Evolutionary conservation across 768 basidiomycete genomes (phyloP).

Genomic region (Floccularia luteovirens): DNA sequence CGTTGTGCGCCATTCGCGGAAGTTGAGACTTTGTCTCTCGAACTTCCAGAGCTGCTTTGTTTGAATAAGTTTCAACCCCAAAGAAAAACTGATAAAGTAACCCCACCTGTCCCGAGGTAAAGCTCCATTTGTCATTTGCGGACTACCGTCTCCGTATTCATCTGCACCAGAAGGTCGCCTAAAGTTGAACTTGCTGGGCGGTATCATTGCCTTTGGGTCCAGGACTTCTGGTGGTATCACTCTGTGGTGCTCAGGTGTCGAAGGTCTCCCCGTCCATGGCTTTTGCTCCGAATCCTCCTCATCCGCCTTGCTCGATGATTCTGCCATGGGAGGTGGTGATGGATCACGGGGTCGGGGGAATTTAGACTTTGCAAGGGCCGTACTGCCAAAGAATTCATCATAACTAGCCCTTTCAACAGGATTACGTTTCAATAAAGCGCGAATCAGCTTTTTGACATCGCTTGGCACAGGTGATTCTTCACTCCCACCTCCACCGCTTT

Average conservation of each 20-base stretch:
- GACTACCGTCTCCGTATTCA: slow-evolving; percentile 15
- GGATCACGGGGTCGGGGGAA: slow-evolving; percentile 52
- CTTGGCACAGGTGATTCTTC: slow-evolving; percentile 41
- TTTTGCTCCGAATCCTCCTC: slow-evolving; percentile 20
- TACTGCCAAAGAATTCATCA: slow-evolving; percentile 86
- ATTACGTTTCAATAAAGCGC: slow-evolving; percentile 73
- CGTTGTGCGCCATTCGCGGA: slow-evolving; percentile 15
- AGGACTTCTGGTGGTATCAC: slow-evolving; percentile 75
- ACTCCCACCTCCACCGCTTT: slow-evolving; percentile 36
- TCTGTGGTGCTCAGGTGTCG: slow-evolving; percentile 66
- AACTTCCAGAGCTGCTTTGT: slow-evolving; percentile 11
- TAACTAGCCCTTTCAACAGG: slow-evolving; percentile 84
- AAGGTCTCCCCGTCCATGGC: slow-evolving; percentile 26
- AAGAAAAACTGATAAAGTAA: neutral
- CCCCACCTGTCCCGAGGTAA: slow-evolving; percentile 18
- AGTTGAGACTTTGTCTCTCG: slow-evolving; percentile 12
- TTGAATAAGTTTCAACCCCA: neutral
- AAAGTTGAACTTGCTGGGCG: slow-evolving; percentile 77
- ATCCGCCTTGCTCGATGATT: slow-evolving; percentile 12
- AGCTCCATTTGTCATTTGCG: slow-evolving; percentile 10
- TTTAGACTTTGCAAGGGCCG: slow-evolving; percentile 69
- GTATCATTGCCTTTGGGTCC: slow-evolving; percentile 75
- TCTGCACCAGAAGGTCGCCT: slow-evolving; percentile 24
- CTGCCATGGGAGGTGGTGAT: slow-evolving; percentile 19
- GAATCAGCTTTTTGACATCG: slow-evolving; percentile 86